Percentiles rank a stretch among this genome's conserved stretches.
These are phyloP conservation scores for Aspergillus neotritici DNA, from an alignment of 2,329 filamentous ascomycete species.

Conservation along the genomic window DNA sequence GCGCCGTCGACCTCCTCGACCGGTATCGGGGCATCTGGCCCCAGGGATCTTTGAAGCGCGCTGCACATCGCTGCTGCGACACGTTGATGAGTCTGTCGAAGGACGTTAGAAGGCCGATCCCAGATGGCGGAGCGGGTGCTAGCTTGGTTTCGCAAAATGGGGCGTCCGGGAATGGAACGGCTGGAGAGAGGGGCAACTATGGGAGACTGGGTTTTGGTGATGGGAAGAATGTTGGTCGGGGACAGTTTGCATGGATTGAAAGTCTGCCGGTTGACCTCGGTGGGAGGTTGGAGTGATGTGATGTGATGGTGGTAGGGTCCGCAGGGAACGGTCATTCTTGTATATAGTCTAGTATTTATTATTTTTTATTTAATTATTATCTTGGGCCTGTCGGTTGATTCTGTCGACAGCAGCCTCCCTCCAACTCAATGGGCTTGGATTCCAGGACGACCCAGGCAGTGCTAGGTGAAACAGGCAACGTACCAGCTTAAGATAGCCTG, in stretches of 20 bases:
- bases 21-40: not conserved
- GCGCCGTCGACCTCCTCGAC: slow-evolving; percentile 1
- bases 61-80: slow-evolving; percentile 1
- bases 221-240: not conserved
- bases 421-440: no score
- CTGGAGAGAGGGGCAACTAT: no score
- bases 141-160: no score
- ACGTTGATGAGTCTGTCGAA: not conserved
- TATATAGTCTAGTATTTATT: not conserved
- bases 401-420: no score
- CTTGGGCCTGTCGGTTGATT: no score
- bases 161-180: no score
- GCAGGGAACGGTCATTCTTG: not conserved
- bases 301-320: slow-evolving; percentile 16
- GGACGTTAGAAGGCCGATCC: not conserved
- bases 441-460: no score
- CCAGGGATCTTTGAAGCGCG: not conserved
- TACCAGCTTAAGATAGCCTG: no score
- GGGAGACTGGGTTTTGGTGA: no score
- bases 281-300: slow-evolving; percentile 1
- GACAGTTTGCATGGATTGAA: slow-evolving; percentile 8
- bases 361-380: no score
- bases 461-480: no score
- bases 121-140: not conserved
- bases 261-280: slow-evolving; percentile 10